Evolutionary conservation across 2,329 filamentous ascomycete genomes (phyloP).

Genomic region (Bipolaris gigantea): DNA sequence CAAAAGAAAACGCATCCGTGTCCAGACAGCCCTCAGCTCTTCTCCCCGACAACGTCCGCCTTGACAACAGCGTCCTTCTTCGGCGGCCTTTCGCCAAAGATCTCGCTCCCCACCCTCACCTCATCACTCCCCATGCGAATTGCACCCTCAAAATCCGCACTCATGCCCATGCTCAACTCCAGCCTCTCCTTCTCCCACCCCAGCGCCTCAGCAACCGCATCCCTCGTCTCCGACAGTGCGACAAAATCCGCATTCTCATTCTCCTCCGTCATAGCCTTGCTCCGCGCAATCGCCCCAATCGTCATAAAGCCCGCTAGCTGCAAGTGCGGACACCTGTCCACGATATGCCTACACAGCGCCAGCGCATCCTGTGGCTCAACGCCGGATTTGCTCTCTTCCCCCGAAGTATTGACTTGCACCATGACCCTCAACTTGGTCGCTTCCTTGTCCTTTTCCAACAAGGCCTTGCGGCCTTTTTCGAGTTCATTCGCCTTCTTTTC

Average conservation of each 20-base stretch:
- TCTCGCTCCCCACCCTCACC: constrained; percentile 89
- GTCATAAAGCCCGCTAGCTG: constrained; percentile 88
- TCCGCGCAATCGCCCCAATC: constrained; percentile 90
- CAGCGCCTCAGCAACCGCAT: constrained; percentile 67
- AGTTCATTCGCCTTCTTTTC: constrained; percentile 84
- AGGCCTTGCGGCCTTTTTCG: constrained; percentile 70
- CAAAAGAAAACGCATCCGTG: too few relatives aligned
- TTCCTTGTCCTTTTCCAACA: constrained; percentile 46
- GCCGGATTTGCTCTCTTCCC: constrained; percentile 83
- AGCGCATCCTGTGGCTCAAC: constrained; percentile 67
- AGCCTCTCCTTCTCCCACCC: constrained; percentile 60
- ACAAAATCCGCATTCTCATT: constrained; percentile 92
- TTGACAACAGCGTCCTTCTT: constrained; percentile 76
- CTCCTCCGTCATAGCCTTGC: constrained; percentile 68
- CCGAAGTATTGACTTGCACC: constrained; percentile 94
- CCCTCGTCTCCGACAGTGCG: constrained; percentile 67
- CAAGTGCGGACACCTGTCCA: constrained; percentile 71
- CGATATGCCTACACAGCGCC: constrained; percentile 69
- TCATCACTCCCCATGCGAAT: constrained; percentile 81
- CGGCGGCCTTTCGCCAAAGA: constrained; percentile 81
- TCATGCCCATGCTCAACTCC: constrained; percentile 99
- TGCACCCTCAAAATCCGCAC: constrained; percentile 89
- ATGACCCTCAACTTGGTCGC: constrained; percentile 66
- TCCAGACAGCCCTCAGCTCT: constrained; percentile 13
- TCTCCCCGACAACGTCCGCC: constrained; percentile 24